Evolutionary conservation across 305 asterid species (phyloP).

Genomic region (Rubia occidens): DNA sequence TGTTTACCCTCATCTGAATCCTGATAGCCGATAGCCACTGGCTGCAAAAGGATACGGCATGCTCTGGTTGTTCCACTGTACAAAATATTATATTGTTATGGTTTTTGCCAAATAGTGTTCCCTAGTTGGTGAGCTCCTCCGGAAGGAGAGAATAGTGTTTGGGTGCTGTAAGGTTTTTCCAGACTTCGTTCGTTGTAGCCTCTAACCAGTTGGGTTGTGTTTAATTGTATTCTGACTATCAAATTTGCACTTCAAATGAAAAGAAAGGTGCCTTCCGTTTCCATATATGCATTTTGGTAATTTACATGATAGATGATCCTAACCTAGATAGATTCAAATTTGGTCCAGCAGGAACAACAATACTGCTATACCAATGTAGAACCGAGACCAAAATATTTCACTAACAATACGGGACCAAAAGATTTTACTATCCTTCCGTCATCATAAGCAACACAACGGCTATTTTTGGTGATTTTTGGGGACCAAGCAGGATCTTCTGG

Average conservation of each 20-base stretch:
- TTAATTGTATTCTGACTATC: background rate
- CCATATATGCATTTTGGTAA: background rate
- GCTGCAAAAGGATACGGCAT: background rate
- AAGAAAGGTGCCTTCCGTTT: background rate
- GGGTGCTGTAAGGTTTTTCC: background rate
- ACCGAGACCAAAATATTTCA: background rate
- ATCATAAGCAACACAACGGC: background rate
- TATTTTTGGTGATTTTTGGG: background rate
- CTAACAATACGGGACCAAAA: background rate
- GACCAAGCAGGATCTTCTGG: background rate
- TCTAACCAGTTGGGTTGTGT: background rate
- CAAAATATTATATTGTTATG: background rate
- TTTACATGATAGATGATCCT: background rate
- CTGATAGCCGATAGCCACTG: constrained; percentile 4
- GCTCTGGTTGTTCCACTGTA: constrained; percentile 15
- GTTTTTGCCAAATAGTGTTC: background rate
- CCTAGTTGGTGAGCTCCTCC: constrained; percentile 9
- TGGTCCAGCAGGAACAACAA: background rate
- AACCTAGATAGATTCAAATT: background rate
- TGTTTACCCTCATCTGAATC: background rate
- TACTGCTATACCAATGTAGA: background rate
- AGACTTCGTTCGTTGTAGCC: background rate
- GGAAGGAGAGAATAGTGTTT: background rate
- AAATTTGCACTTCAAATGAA: background rate
- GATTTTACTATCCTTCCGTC: background rate